phyloP scores from a whole-genome alignment of 2,329 filamentous ascomycete genomes.

The Juglanconis sp. region DNA sequence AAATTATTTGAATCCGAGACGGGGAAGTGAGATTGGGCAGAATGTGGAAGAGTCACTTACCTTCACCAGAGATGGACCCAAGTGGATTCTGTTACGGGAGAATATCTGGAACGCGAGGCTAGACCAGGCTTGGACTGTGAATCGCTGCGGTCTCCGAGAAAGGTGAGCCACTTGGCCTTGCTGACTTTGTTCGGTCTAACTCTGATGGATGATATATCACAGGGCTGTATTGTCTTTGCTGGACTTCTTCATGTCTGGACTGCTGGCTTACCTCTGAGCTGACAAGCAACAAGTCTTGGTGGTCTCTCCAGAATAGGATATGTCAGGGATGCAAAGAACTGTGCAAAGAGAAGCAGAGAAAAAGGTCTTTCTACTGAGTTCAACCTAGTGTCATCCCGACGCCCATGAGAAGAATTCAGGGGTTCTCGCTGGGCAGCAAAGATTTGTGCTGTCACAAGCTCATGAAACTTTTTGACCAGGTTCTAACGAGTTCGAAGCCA shows the following conservation, averaged over 20 bases:
- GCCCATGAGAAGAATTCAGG: background rate
- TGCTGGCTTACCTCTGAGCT: background rate
- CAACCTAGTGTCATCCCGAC: background rate
- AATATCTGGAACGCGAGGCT: background rate
- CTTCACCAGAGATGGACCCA: conserved; percentile 2
- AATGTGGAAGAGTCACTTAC: background rate
- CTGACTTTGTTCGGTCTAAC: background rate
- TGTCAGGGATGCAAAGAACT: background rate
- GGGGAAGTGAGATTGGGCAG: background rate
- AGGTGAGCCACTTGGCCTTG: background rate
- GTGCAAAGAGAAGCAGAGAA: background rate
- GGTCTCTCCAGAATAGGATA: background rate
- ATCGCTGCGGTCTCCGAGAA: background rate
- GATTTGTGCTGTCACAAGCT: background rate
- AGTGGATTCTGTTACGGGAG: conserved; percentile 17
- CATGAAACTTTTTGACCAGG: background rate
- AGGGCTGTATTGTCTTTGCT: background rate
- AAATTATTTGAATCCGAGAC: conserved; percentile 2
- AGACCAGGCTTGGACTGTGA: background rate
- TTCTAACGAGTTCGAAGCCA: background rate
- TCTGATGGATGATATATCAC: background rate
- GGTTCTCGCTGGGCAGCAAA: background rate
- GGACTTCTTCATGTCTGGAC: background rate
- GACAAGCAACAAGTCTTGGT: background rate
- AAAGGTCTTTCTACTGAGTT: background rate